Conservation (phyloP, 805 yeast species). For the Wickerhamiella kurtzmanii region DNA sequence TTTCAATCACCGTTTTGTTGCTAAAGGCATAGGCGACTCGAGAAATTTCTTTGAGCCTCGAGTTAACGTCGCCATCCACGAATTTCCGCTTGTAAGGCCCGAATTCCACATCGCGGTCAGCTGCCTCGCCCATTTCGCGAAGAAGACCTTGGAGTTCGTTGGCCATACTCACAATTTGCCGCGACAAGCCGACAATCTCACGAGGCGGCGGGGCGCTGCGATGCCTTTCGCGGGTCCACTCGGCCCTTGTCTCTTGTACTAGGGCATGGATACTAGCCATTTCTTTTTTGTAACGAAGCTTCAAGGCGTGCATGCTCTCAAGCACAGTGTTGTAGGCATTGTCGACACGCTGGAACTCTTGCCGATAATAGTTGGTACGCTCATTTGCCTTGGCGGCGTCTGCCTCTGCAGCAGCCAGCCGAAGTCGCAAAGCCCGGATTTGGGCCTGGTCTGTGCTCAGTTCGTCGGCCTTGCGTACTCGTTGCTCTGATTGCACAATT, state of each 20-base stretch:
- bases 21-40: neutral
- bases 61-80: neutral
- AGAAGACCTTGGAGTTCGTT: neutral
- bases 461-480: neutral
- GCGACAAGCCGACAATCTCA: neutral
- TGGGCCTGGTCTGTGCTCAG: neutral
- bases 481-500: neutral
- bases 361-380: neutral
- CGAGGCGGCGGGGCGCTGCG: neutral
- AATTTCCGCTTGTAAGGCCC: neutral
- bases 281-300: slow-evolving; percentile 1
- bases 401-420: neutral
- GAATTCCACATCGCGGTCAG: neutral
- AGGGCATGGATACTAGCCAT: neutral
- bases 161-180: neutral
- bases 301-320: neutral
- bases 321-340: neutral
- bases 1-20: neutral
- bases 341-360: neutral
- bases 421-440: too few relatives aligned
- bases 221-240: neutral
- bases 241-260: neutral
- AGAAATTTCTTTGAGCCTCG: neutral
- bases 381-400: neutral
- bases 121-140: neutral